phyloP scores from a whole-genome alignment of 1,284 basidiomycete genomes.

The Cutaneotrichosporon sp. region DNA sequence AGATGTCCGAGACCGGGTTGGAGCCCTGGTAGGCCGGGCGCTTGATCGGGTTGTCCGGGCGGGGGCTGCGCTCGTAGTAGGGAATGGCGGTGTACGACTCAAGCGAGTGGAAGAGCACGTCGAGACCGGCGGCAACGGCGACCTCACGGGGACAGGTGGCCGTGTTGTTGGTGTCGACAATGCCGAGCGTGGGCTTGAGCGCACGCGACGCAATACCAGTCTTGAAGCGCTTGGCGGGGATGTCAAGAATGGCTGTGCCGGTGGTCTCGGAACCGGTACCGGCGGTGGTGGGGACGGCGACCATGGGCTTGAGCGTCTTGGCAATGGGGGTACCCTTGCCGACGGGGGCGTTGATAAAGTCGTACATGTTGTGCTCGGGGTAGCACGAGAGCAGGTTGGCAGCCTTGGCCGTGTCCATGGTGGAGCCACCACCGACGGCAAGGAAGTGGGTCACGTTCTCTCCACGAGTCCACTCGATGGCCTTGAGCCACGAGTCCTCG shows the following conservation, averaged over 20 bases:
- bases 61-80: slow-evolving; percentile 79
- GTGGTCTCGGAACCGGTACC: slow-evolving; percentile 96
- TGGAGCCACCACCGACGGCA: slow-evolving; percentile 89
- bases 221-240: slow-evolving; percentile 79
- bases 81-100: slow-evolving; percentile 58
- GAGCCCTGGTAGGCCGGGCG: slow-evolving; percentile 86
- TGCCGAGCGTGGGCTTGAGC: slow-evolving; percentile 82
- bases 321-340: slow-evolving; percentile 84
- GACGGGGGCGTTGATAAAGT: slow-evolving; percentile 95
- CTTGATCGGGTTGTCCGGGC: slow-evolving; percentile 82
- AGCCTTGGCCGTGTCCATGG: slow-evolving; percentile 92
- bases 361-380: slow-evolving; percentile 83
- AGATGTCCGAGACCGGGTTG: slow-evolving; percentile 94
- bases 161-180: slow-evolving; percentile 78
- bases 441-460: slow-evolving; percentile 90
- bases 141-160: slow-evolving; percentile 77
- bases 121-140: slow-evolving; percentile 85
- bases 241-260: slow-evolving; percentile 91
- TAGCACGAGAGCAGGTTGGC: slow-evolving; percentile 79
- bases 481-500: slow-evolving; percentile 62
- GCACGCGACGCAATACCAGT: slow-evolving; percentile 92
- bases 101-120: slow-evolving; percentile 90
- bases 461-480: slow-evolving; percentile 78
- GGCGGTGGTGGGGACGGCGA: slow-evolving; percentile 92
- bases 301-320: slow-evolving; percentile 71